Evolutionary conservation across 306 rosid species (phyloP).

Genomic region (Corylus avellana): DNA sequence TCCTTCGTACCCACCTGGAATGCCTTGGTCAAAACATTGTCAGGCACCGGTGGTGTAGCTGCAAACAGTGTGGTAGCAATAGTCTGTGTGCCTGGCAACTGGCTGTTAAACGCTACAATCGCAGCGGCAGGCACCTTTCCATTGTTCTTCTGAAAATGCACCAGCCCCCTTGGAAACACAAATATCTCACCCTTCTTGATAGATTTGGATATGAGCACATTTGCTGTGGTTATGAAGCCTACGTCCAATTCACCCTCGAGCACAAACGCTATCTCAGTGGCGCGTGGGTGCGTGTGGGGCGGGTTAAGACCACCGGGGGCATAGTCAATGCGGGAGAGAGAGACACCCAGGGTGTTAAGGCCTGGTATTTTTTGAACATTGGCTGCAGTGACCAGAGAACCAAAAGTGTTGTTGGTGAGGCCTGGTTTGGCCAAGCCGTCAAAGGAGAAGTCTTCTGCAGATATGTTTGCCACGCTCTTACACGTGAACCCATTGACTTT

Average conservation of each 20-base stretch:
- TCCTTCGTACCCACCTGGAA: slow-evolving; percentile 64
- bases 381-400: slow-evolving; percentile 69
- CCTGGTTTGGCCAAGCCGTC: slow-evolving; percentile 64
- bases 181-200: slow-evolving; percentile 72
- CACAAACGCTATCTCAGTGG: slow-evolving; percentile 81
- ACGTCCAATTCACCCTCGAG: slow-evolving; percentile 74
- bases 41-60: slow-evolving; percentile 65
- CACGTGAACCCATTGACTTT: slow-evolving; percentile 79
- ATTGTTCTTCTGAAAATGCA: slow-evolving; percentile 88
- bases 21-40: slow-evolving; percentile 61
- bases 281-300: slow-evolving; percentile 94
- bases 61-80: slow-evolving; percentile 61
- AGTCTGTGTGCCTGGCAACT: slow-evolving; percentile 76
- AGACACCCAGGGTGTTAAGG: slow-evolving; percentile 84
- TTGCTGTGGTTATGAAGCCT: slow-evolving; percentile 72
- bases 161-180: slow-evolving; percentile 74
- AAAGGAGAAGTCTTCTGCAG: slow-evolving; percentile 68
- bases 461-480: slow-evolving; percentile 48
- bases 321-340: slow-evolving; percentile 77
- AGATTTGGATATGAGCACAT: slow-evolving; percentile 62
- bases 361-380: slow-evolving; percentile 75
- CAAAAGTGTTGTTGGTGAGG: slow-evolving; percentile 66
- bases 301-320: slow-evolving; percentile 90
- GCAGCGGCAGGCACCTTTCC: slow-evolving; percentile 56
- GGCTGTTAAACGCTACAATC: slow-evolving; percentile 77